A percentile compares a stretch with the other conserved stretches of the same genome.
Conservation (phyloP, 495 filamentous ascomycete species). For the Aspergillus wentii region DNA sequence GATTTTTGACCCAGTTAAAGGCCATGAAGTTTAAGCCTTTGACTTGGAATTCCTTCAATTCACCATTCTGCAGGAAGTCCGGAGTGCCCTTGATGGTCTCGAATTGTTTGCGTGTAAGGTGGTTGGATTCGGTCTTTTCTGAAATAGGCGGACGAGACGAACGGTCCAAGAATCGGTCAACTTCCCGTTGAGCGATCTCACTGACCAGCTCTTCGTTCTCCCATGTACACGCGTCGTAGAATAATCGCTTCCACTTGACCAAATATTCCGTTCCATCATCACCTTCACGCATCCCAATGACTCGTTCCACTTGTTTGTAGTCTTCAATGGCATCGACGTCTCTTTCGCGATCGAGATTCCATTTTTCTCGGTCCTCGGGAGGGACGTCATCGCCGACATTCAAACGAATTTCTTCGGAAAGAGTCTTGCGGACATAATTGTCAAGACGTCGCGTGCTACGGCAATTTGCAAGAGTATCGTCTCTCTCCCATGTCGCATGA, state of each 20-base stretch:
- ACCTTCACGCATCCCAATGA: conserved; percentile 74
- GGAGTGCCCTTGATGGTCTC: conserved; percentile 75
- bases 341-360: conserved; percentile 81
- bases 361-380: conserved; percentile 86
- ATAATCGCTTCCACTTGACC: conserved; percentile 85
- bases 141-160: conserved; percentile 70
- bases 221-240: conserved; percentile 94
- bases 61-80: conserved; percentile 75
- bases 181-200: conserved; percentile 72
- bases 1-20: conserved; percentile 85
- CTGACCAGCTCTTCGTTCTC: conserved; percentile 72
- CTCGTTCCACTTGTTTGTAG: conserved; percentile 84
- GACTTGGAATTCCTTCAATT: conserved; percentile 90
- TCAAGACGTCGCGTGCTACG: conserved; percentile 82
- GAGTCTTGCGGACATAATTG: conserved; percentile 84
- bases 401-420: conserved; percentile 68
- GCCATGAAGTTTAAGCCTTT: conserved; percentile 91
- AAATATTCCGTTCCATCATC: conserved; percentile 78
- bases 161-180: conserved; percentile 86
- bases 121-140: conserved; percentile 67
- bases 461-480: conserved; percentile 59
- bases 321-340: conserved; percentile 78
- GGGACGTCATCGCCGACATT: conserved; percentile 64
- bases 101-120: conserved; percentile 63
- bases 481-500: conserved; percentile 90